These are phyloP conservation scores for Phylloporus sp. DNA, from an alignment of 1,284 basidiomycete genomes.

Conservation along the genomic window DNA sequence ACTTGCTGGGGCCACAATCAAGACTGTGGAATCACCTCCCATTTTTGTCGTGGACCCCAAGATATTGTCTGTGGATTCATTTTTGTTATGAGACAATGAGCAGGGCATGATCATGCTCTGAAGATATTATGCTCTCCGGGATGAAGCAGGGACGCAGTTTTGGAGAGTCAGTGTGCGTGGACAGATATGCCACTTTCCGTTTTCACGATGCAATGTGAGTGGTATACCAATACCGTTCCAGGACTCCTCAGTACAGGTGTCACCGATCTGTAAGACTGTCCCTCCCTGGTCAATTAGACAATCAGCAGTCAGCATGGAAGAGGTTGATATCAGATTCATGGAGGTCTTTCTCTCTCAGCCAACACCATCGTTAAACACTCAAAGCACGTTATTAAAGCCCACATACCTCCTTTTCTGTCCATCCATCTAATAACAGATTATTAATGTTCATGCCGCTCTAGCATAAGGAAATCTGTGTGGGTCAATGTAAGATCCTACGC, in stretches of 20 bases:
- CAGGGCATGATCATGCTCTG: constrained; percentile 61
- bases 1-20: constrained; percentile 33
- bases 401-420: too few species aligned
- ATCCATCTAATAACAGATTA: constrained; percentile 89
- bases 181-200: constrained; percentile 73
- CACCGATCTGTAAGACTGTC: too few species aligned
- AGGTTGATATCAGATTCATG: too few species aligned
- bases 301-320: too few species aligned
- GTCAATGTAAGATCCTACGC: background rate
- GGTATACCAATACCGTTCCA: too few species aligned
- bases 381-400: too few species aligned
- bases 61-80: constrained; percentile 49
- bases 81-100: constrained; percentile 63
- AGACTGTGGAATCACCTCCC: constrained; percentile 38
- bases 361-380: too few species aligned
- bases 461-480: background rate
- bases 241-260: too few species aligned
- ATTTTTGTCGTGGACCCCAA: constrained; percentile 64
- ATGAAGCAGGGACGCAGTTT: constrained; percentile 69
- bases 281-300: too few species aligned
- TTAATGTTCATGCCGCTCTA: constrained; percentile 87
- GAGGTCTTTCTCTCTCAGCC: too few species aligned
- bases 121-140: constrained; percentile 67
- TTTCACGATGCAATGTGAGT: constrained; percentile 73
- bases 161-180: constrained; percentile 69